phyloP scores from a whole-genome alignment of 305 asterid species.

The Solanum aculeatissimum region DNA sequence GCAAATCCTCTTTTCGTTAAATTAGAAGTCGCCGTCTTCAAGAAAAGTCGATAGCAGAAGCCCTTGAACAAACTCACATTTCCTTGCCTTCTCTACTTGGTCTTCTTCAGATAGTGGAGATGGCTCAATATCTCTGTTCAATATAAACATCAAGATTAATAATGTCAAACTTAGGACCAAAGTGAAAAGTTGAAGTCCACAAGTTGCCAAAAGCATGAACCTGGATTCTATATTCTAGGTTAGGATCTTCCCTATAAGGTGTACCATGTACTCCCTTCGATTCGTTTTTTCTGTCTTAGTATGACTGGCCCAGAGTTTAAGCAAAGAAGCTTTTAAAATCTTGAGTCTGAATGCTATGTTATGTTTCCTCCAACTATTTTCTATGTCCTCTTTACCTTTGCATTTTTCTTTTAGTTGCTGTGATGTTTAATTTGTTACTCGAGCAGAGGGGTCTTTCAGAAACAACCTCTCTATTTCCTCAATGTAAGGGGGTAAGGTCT shows the following conservation, averaged over 20 bases:
- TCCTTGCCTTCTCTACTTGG: conserved; percentile 54
- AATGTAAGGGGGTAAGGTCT: background rate
- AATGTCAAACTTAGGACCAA: background rate
- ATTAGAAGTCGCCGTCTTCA: conserved; percentile 27
- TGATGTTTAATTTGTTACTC: background rate
- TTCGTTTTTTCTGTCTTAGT: background rate
- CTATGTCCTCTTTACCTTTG: background rate
- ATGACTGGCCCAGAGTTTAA: background rate
- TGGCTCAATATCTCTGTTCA: conserved; percentile 21
- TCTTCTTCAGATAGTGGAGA: conserved; percentile 47
- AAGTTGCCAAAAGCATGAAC: background rate
- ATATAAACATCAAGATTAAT: background rate
- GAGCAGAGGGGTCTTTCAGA: background rate
- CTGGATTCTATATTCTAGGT: background rate
- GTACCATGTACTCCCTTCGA: background rate
- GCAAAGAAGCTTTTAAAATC: background rate
- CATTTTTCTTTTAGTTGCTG: background rate
- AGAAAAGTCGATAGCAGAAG: conserved; percentile 59
- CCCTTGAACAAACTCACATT: conserved; percentile 58
- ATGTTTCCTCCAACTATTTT: background rate
- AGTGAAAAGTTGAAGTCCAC: background rate
- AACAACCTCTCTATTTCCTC: background rate
- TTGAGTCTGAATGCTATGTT: background rate
- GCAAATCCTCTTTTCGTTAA: background rate
- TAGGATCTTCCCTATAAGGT: background rate